phyloP scores from a whole-genome alignment of 2,329 filamentous ascomycete species.

The Aspergillus aculeatus region DNA sequence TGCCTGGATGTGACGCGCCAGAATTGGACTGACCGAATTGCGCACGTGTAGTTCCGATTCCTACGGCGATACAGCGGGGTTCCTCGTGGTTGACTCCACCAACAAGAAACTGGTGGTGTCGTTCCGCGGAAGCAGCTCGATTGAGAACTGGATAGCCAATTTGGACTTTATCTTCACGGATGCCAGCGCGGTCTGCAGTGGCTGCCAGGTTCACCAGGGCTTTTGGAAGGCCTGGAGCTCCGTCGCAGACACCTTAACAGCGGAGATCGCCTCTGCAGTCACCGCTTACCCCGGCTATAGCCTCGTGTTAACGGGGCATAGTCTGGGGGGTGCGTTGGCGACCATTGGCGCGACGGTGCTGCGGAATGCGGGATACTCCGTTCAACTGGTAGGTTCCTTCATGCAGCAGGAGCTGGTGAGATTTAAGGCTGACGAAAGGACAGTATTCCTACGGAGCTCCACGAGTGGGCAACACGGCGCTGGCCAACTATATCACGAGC shows the following conservation, averaged over 20 bases:
- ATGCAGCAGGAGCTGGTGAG: background rate
- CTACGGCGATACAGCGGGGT: conserved; percentile 47
- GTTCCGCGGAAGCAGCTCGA: conserved; percentile 35
- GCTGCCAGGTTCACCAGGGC: conserved; percentile 46
- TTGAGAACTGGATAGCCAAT: conserved; percentile 36
- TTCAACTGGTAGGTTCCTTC: conserved; percentile 43
- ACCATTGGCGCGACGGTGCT: conserved; percentile 48
- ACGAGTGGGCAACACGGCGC: conserved; percentile 40
- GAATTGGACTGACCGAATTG: conserved; percentile 3
- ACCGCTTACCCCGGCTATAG: conserved; percentile 40
- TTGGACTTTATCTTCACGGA: conserved; percentile 27
- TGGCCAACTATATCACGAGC: conserved; percentile 40
- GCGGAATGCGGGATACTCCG: conserved; percentile 40
- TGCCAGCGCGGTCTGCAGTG: conserved; percentile 43
- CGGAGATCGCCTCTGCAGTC: conserved; percentile 34
- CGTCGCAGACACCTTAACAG: conserved; percentile 38
- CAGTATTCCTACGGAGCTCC: conserved; percentile 47
- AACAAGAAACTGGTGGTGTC: conserved; percentile 39
- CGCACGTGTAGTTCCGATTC: conserved; percentile 15
- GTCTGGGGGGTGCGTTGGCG: conserved; percentile 53
- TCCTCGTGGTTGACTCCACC: conserved; percentile 47
- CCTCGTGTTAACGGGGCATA: conserved; percentile 51
- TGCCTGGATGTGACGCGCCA: too few relatives aligned
- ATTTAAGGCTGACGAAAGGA: background rate
- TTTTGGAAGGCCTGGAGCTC: conserved; percentile 50